These are phyloP conservation scores for Pholiota microspora DNA, from an alignment of 768 basidiomycete species.

Conservation along the genomic window DNA sequence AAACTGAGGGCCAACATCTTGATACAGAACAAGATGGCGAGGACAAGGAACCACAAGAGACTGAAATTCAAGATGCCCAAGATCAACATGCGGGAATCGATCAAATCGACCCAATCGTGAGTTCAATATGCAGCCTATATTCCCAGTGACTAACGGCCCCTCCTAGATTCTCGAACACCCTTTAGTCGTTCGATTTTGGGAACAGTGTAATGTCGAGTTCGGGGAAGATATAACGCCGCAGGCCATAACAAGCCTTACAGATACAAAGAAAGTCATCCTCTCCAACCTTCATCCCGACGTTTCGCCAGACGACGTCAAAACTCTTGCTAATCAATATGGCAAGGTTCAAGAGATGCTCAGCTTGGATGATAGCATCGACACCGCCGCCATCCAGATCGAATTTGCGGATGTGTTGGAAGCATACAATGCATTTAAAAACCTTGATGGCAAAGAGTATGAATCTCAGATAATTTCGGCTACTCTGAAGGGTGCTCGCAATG, in stretches of 20 bases:
- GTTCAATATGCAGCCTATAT: too few relatives aligned
- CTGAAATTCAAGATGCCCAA: not conserved
- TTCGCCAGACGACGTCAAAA: constrained; percentile 26
- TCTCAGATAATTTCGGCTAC: constrained; percentile 23
- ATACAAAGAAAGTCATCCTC: constrained; percentile 36
- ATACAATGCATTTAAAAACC: constrained; percentile 26
- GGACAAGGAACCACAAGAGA: too few relatives aligned
- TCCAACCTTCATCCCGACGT: constrained; percentile 37
- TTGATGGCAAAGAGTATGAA: constrained; percentile 29
- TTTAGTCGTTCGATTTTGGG: constrained; percentile 21
- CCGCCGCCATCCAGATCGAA: constrained; percentile 24
- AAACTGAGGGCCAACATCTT: too few relatives aligned
- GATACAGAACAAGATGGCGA: too few relatives aligned
- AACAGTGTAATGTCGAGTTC: constrained; percentile 31
- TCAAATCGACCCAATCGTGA: not conserved
- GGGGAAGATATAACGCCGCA: constrained; percentile 29
- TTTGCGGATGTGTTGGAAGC: constrained; percentile 31
- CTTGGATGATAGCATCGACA: constrained; percentile 17
- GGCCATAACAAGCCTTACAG: constrained; percentile 34
- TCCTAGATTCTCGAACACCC: constrained; percentile 20
- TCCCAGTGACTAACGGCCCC: too few relatives aligned
- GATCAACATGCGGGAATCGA: too few relatives aligned
- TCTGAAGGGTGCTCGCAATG: constrained; percentile 22
- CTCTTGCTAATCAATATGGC: constrained; percentile 30
- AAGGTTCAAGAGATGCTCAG: constrained; percentile 19